Evolutionary conservation across 208 protist genomes (phyloP).

Genomic region (Novymonas esmeraldas): DNA sequence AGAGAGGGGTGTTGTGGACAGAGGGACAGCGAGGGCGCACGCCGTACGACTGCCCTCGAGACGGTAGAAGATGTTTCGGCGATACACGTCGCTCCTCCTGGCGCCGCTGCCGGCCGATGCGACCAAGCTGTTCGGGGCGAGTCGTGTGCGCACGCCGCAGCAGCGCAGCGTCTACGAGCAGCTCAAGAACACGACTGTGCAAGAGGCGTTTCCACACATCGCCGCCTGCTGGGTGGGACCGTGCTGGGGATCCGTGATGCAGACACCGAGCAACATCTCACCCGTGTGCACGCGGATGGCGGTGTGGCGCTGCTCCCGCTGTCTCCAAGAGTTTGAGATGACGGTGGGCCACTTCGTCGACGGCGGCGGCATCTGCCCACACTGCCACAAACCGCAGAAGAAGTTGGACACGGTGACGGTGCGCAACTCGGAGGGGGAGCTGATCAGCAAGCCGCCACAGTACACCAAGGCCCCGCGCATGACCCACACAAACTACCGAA

Average conservation of each 20-base stretch:
- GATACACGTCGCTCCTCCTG: not conserved
- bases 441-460: conserved; percentile 26
- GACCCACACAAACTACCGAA: conserved; percentile 85
- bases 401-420: conserved; percentile 26
- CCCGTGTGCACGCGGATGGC: conserved; percentile 72
- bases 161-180: conserved; percentile 60
- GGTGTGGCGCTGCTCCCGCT: conserved; percentile 85
- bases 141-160: conserved; percentile 43
- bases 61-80: conserved; percentile 2
- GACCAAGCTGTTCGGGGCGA: conserved; percentile 66
- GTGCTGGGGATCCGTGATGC: conserved; percentile 88
- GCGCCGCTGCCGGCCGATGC: conserved; percentile 23
- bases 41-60: not conserved
- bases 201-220: conserved; percentile 78
- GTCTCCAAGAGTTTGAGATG: conserved; percentile 85
- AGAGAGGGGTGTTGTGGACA: too few species aligned
- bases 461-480: conserved; percentile 80
- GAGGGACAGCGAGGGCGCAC: too few species aligned
- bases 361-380: conserved; percentile 78
- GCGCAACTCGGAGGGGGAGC: conserved; percentile 28
- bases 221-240: conserved; percentile 89
- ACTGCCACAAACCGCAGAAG: conserved; percentile 73
- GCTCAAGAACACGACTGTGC: conserved; percentile 73
- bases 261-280: conserved; percentile 72
- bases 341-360: conserved; percentile 68